Evolutionary conservation across 768 basidiomycete genomes (phyloP).

Genomic region (Imleria badia): DNA sequence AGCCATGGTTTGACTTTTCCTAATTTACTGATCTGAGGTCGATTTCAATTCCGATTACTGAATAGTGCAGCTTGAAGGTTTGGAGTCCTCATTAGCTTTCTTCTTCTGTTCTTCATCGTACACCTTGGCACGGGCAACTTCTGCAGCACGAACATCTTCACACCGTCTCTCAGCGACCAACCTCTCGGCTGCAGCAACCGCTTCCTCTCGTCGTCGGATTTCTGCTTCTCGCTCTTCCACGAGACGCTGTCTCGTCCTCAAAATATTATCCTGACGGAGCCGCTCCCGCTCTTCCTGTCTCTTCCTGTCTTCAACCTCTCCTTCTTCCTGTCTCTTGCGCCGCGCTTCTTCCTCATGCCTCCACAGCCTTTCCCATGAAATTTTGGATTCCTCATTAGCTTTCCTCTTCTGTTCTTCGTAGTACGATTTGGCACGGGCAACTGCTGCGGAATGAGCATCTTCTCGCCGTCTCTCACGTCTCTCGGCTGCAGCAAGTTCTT

Average conservation of each 20-base stretch:
- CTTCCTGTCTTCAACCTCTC: background rate
- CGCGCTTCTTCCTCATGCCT: background rate
- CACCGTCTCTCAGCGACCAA: background rate
- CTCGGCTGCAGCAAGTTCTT: background rate
- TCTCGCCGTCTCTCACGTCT: background rate
- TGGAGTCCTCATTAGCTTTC: too few species aligned
- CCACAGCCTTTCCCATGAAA: too few species aligned
- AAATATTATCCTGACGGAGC: background rate
- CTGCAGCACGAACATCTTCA: background rate
- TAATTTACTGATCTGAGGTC: too few species aligned
- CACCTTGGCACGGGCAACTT: background rate
- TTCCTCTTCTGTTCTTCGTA: too few species aligned
- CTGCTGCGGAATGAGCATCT: background rate
- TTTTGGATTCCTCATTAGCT: too few species aligned
- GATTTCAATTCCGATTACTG: too few species aligned
- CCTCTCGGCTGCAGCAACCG: background rate
- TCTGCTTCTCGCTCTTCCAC: slow-evolving; percentile 28
- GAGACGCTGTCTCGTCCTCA: too few species aligned
- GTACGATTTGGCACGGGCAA: too few species aligned
- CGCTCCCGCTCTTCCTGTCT: background rate
- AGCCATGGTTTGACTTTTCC: too few species aligned
- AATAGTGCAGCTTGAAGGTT: too few species aligned
- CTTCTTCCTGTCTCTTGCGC: background rate
- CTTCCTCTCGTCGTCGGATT: slow-evolving; percentile 1
- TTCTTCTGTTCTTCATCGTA: too few species aligned